Conservation (phyloP, 805 yeast species). For the Wickerhamomyces tratensis region DNA sequence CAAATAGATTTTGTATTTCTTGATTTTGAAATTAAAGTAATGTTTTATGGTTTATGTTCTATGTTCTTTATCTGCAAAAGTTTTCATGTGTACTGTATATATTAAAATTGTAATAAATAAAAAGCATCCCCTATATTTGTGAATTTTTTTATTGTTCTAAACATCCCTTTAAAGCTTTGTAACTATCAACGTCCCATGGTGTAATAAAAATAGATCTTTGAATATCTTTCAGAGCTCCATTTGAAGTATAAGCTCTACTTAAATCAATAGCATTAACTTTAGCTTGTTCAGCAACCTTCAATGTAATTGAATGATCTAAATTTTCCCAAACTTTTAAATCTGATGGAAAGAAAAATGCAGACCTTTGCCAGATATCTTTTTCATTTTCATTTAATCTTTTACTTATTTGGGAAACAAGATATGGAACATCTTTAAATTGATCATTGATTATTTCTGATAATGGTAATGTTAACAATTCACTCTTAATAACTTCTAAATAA, state of each 20-base stretch:
- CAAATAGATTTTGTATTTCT: too few species aligned
- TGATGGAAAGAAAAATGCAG: constrained; percentile 67
- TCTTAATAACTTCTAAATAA: constrained; percentile 48
- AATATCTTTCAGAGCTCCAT: constrained; percentile 39
- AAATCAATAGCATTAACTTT: constrained; percentile 41
- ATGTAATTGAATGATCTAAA: constrained; percentile 45
- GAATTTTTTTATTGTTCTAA: constrained; percentile 3
- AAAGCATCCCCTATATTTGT: too few species aligned
- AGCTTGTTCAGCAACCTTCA: constrained; percentile 46
- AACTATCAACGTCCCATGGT: constrained; percentile 37
- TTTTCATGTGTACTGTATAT: too few species aligned
- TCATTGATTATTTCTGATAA: constrained; percentile 41
- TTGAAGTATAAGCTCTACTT: constrained; percentile 38
- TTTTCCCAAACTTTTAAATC: constrained; percentile 61
- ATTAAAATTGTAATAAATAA: too few species aligned
- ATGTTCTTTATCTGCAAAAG: too few species aligned
- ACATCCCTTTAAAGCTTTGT: constrained; percentile 19
- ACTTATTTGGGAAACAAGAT: constrained; percentile 42
- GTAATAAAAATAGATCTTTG: constrained; percentile 63
- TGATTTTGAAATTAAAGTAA: too few species aligned
- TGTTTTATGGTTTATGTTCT: too few species aligned
- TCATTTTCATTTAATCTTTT: constrained; percentile 23
- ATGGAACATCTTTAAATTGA: constrained; percentile 45
- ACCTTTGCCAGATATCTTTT: constrained; percentile 46
- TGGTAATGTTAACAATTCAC: constrained; percentile 49